Conservation (phyloP, 2,329 filamentous ascomycete species). For the Ceratocystis smalleyi region DNA sequence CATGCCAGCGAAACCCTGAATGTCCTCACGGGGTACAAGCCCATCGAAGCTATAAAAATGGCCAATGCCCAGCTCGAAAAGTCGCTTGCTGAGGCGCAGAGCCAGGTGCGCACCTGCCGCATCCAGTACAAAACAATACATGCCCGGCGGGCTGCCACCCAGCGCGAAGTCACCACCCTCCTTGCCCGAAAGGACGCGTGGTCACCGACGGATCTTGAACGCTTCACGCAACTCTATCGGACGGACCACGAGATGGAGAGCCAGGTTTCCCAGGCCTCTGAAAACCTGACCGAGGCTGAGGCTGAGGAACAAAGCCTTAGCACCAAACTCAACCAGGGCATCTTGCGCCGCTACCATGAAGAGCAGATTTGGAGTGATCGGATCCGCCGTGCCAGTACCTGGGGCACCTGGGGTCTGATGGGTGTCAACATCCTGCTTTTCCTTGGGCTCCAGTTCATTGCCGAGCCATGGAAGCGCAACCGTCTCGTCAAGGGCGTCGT, state of each 20-base stretch:
- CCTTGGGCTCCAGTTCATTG: constrained; percentile 68
- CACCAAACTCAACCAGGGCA: constrained; percentile 61
- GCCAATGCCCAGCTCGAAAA: constrained; percentile 56
- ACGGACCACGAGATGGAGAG: constrained; percentile 88
- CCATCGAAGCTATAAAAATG: constrained; percentile 71
- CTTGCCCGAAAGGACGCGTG: constrained; percentile 89
- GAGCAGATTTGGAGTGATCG: constrained; percentile 99
- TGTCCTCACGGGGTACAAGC: constrained; percentile 82
- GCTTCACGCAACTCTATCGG: constrained; percentile 84
- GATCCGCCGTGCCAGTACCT: constrained; percentile 88
- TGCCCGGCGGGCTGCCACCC: constrained; percentile 66
- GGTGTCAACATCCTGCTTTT: constrained; percentile 86
- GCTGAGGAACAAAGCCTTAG: constrained; percentile 62
- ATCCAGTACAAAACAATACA: constrained; percentile 70
- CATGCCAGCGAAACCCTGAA: constrained; percentile 79
- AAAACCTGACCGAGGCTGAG: constrained; percentile 60
- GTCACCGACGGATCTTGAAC: constrained; percentile 73
- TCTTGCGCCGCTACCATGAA: constrained; percentile 87
- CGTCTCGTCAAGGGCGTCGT: constrained; percentile 72
- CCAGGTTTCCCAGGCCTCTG: constrained; percentile 56
- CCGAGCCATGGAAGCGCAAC: constrained; percentile 80
- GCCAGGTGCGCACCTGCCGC: constrained; percentile 54
- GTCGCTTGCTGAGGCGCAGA: constrained; percentile 43
- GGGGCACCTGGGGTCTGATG: constrained; percentile 98
- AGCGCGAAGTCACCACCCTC: constrained; percentile 88